Evolutionary conservation across 345 rosid genomes (phyloP), one percentile per base, ranked within the genome.

Genomic region (Eucalyptus regnans): DNA sequence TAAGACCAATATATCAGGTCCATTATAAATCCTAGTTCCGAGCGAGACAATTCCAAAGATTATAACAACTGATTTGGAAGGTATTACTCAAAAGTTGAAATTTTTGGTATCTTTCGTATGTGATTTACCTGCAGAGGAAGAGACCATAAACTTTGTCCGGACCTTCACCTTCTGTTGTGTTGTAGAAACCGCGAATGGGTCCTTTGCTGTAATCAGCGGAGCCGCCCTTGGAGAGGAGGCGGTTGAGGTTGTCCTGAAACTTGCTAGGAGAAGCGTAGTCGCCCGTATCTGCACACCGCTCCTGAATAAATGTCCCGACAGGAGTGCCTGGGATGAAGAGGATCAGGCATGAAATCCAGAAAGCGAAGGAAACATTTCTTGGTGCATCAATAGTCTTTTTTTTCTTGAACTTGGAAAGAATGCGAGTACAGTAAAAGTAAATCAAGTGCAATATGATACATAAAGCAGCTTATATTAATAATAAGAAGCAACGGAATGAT

Each of bases 111-210:
- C 37, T 29, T 62, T 12, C 37, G 3, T 9, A 0, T 2, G 37
- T 62, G 71, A 62, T 7, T 62, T 29, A 62, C 17, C 86, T 76
- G 49, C 92, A 89, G 15, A 87, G 90, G 81, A 71, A 89, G 83
- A 88, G 87, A 3, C 91, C 90, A 46, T 88, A 86, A 20, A 89
- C 91, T 79, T 44, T 43, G 46, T 91, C 80, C 12, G 81, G 87
- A 48, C 50, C 27, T 10, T 56, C 88, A 29, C 64, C 29, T 23
- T 7, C 66, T 16, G 48, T 48, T 2, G 51, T 43, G 23, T 17
- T 44, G 85, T 83, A 66, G 89, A 46, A 71, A 20, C 43, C 89
- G 1, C 1, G 22, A 41, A 5, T 68, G 64, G 8, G 31, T 29
- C 86, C 86, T 54, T 44, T 18, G 12, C 2, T 14, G 88, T 5